A percentile compares a stretch with the other conserved stretches of the same genome.
Conservation (phyloP, 257 asterid genomes). For the Plantago elongata region DNA sequence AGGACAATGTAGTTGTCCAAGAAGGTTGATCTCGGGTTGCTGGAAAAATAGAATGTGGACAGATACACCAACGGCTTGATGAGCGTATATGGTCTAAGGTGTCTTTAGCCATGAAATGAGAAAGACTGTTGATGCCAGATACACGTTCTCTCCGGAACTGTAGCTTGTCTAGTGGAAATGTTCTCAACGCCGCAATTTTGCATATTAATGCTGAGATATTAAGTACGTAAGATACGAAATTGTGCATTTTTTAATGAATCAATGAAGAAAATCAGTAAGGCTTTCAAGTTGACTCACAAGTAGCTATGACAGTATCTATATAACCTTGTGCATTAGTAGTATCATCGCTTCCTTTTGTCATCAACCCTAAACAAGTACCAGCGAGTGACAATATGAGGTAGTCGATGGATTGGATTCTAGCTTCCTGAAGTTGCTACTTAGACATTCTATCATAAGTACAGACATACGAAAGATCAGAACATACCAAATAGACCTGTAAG, state of each 20-base stretch:
- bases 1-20: conserved; percentile 52
- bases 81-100: conserved; percentile 57
- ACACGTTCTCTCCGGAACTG: conserved; percentile 63
- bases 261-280: not conserved
- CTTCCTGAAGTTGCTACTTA: conserved; percentile 82
- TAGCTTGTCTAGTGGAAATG: conserved; percentile 56
- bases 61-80: conserved; percentile 70
- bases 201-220: conserved; percentile 45
- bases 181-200: conserved; percentile 66
- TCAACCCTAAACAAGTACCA: conserved; percentile 84
- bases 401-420: conserved; percentile 70
- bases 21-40: conserved; percentile 68
- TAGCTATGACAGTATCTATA: conserved; percentile 78
- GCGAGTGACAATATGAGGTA: conserved; percentile 79
- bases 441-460: conserved; percentile 46
- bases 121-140: conserved; percentile 69
- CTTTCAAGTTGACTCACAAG: conserved; percentile 50
- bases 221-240: not conserved
- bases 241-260: not conserved
- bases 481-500: not conserved
- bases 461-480: not conserved
- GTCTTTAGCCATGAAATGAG: conserved; percentile 64
- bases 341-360: conserved; percentile 62
- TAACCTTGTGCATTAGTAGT: conserved; percentile 77
- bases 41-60: conserved; percentile 61